These are phyloP conservation scores for Gleditsia sinensis DNA, from an alignment of 306 rosid genomes.

Conservation along the genomic window DNA sequence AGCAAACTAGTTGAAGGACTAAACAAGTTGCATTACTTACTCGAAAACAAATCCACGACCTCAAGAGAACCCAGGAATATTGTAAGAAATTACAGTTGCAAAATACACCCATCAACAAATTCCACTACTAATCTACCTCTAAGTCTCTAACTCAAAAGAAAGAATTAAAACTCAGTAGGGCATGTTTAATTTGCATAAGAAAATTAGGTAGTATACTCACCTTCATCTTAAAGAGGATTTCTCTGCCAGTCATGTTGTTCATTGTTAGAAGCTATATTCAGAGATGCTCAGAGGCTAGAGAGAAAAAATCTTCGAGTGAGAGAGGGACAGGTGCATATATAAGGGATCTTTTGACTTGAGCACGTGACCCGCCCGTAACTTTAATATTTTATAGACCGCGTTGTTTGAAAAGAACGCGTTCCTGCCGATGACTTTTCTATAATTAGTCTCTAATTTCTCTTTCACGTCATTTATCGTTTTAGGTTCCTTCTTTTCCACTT, in stretches of 20 bases:
- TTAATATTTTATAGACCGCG: slow-evolving; percentile 27
- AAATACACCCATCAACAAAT: not conserved
- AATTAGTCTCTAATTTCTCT: not conserved
- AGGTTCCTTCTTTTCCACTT: not conserved
- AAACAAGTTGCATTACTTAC: slow-evolving; percentile 24
- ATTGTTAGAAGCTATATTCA: not conserved
- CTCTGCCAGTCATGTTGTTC: slow-evolving; percentile 39
- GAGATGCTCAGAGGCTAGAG: not conserved
- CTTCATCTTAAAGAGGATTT: slow-evolving; percentile 51
- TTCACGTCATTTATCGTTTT: not conserved
- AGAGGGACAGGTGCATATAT: slow-evolving; percentile 22
- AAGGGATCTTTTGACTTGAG: slow-evolving; percentile 36
- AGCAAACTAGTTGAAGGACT: slow-evolving; percentile 14
- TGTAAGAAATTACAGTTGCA: slow-evolving; percentile 29
- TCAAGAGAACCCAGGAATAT: slow-evolving; percentile 27
- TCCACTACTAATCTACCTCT: not conserved
- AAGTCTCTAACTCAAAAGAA: not conserved
- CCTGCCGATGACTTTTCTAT: slow-evolving; percentile 39
- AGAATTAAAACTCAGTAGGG: not conserved
- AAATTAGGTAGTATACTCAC: slow-evolving; percentile 5
- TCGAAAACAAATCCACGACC: slow-evolving; percentile 21
- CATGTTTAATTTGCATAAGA: not conserved
- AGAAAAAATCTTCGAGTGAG: not conserved
- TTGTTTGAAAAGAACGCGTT: slow-evolving; percentile 38
- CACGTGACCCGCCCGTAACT: slow-evolving; percentile 31